A percentile compares a stretch with the other conserved stretches of the same genome.
These are phyloP conservation scores for Pseudocercospora cruenta DNA, from an alignment of 2,329 filamentous ascomycete genomes.

Conservation along the genomic window DNA sequence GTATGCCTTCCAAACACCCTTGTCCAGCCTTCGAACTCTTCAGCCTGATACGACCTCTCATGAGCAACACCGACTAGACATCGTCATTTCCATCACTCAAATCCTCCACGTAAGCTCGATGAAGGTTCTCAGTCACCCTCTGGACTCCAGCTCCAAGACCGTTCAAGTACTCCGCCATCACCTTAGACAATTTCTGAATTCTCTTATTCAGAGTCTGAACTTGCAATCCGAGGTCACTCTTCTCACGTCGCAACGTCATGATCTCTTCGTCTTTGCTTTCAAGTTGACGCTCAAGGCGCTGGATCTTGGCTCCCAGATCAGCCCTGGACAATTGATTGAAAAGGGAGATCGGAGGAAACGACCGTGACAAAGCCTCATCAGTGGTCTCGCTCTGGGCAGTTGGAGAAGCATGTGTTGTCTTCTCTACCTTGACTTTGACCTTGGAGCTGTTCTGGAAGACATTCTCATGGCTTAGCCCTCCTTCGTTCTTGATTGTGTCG, in stretches of 20 bases:
- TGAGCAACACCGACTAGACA: no score
- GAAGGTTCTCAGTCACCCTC: neutral
- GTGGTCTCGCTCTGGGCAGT: neutral
- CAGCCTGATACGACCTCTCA: no score
- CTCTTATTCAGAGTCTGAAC: neutral
- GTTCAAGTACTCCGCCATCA: neutral
- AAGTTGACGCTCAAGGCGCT: neutral
- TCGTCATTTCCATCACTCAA: neutral
- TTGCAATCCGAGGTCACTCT: neutral
- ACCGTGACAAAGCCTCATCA: no score
- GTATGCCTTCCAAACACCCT: no score
- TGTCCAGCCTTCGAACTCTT: no score
- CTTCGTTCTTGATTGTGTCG: neutral
- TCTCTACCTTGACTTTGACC: neutral
- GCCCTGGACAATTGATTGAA: no score
- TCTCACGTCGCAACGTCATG: neutral
- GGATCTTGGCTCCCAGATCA: neutral
- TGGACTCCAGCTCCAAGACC: neutral
- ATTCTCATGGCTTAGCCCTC: neutral
- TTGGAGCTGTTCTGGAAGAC: neutral
- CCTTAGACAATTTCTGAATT: neutral
- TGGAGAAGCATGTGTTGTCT: neutral
- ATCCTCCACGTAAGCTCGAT: neutral
- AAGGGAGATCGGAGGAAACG: neutral
- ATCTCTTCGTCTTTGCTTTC: neutral